Evolutionary conservation across 768 basidiomycete genomes (phyloP), one percentile per base, ranked within the genome.

Genomic region (Pleurotus citrinopileatus): DNA sequence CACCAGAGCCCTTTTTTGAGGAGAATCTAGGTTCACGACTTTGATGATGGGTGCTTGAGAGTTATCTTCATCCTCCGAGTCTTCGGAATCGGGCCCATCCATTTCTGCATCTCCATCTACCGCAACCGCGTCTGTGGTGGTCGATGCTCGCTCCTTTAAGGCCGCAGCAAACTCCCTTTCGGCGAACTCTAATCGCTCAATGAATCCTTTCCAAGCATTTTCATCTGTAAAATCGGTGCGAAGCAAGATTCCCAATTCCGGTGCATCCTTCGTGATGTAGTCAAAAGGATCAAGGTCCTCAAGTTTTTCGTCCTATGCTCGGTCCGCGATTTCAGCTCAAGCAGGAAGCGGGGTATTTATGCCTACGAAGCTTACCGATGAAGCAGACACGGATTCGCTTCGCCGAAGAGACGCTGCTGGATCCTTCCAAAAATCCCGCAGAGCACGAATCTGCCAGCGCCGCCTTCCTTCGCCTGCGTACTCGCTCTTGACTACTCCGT

Each of bases 151-250:
- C 68, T 47, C 61, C 65, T 46, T 65, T 34, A 64, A 34, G 8
- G 57, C 61, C 8, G 65, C 57, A 28, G 73, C 55, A 15, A 87
- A 72, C 23, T 89, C 87, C 53, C 73, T 76, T 60, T 90, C 88
- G 9, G 77, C 76, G 5, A 72, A 74, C 44, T 73, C 72, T 9
- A 92, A 69, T 54, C 73, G 73, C 3, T 63, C 58, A 53, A 65
- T 68, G 65, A 91, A 89, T 0, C 65, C 57, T 10, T 70, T 62
- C 89, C 89, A 91, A 1, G 88, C 81, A 5, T 72, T 70, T 28
- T 90, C 86, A 63, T 87, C 68, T 7, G 82, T 75, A 64, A 78
- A 91, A 61, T 91, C 87, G 8, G 89, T 86, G 34, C 90, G 83
- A n/a, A 91, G 63, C 42, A 91, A 63, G 55, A 91, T 60, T 12